Evolutionary conservation across 2,329 filamentous ascomycete genomes (phyloP).

Genomic region (Aspergillus niger): DNA sequence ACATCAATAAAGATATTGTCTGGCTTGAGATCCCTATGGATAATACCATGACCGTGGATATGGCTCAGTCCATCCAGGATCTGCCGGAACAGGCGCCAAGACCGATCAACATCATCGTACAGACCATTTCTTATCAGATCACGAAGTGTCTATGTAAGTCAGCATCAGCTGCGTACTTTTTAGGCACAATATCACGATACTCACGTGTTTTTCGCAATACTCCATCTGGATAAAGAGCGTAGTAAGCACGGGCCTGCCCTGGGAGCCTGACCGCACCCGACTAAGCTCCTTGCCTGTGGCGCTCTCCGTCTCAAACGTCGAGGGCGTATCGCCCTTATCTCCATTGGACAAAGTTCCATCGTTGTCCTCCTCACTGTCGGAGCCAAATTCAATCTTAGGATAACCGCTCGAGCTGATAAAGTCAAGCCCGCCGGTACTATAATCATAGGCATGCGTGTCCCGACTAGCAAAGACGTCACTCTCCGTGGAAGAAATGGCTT

Average conservation of each 20-base stretch:
- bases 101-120: constrained; percentile 71
- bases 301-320: constrained; percentile 26
- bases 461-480: constrained; percentile 50
- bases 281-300: constrained; percentile 38
- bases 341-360: constrained; percentile 41
- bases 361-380: constrained; percentile 51
- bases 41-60: constrained; percentile 87
- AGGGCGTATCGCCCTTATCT: constrained; percentile 27
- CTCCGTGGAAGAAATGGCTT: constrained; percentile 53
- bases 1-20: constrained; percentile 97
- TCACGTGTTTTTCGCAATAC: constrained; percentile 85
- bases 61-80: constrained; percentile 86
- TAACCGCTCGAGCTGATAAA: constrained; percentile 88
- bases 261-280: constrained; percentile 50
- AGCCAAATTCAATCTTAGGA: constrained; percentile 75
- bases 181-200: constrained; percentile 26
- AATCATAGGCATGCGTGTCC: constrained; percentile 53
- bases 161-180: constrained; percentile 7
- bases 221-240: constrained; percentile 98
- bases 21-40: constrained; percentile 93
- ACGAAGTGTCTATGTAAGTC: constrained; percentile 66
- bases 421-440: constrained; percentile 80
- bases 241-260: constrained; percentile 62
- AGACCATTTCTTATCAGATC: constrained; percentile 80
- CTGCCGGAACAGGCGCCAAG: constrained; percentile 89